These are phyloP conservation scores for Aspergillus cejpii DNA, from an alignment of 2,329 filamentous ascomycete genomes.

Conservation along the genomic window DNA sequence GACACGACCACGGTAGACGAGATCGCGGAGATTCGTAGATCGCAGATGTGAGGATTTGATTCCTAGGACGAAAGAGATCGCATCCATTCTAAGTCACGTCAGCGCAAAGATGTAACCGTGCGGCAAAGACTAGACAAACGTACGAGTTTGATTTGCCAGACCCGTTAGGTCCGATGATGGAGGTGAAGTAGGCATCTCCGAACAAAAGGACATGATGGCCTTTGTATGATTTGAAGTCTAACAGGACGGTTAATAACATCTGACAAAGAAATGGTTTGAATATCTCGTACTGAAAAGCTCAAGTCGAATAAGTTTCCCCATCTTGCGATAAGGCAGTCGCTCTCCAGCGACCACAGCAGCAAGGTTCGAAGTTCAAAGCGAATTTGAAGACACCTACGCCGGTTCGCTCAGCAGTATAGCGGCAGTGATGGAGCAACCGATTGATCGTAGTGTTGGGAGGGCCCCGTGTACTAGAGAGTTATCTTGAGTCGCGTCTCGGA, in stretches of 20 bases:
- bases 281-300: constrained; percentile 75
- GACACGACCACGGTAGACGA: constrained; percentile 92
- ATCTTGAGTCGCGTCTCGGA: constrained; percentile 16
- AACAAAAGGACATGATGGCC: constrained; percentile 91
- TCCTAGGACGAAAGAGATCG: constrained; percentile 96
- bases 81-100: constrained; percentile 70
- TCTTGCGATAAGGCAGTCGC: constrained; percentile 45
- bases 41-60: constrained; percentile 98
- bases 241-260: constrained; percentile 24
- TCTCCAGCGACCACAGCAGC: constrained; percentile 20
- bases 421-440: not conserved
- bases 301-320: constrained; percentile 93
- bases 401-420: not conserved
- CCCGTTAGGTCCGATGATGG: constrained; percentile 98
- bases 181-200: constrained; percentile 97
- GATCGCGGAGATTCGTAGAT: constrained; percentile 85
- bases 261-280: constrained; percentile 3
- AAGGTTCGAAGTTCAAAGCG: constrained; percentile 2
- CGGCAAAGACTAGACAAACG: constrained; percentile 30
- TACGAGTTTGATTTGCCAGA: constrained; percentile 98
- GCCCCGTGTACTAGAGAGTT: constrained; percentile 14
- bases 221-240: constrained; percentile 99
- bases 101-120: constrained; percentile 12
- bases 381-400: not conserved
- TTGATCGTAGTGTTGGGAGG: constrained; percentile 16